Conservation (phyloP, 192 early-diverging fungal genomes). For the Coemansia sp. region DNA sequence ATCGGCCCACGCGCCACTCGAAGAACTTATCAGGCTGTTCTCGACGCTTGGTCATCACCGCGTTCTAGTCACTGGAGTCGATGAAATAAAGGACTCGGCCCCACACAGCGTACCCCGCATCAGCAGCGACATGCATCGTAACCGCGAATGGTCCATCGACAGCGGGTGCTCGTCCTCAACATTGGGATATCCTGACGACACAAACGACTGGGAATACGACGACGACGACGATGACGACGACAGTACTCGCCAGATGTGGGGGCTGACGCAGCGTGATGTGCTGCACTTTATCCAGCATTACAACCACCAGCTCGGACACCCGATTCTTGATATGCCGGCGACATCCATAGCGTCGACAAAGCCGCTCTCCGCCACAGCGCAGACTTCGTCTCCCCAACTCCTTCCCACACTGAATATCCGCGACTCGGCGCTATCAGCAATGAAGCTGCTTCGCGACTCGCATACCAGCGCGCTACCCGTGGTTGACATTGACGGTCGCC, state of each 20-base stretch:
- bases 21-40: slow-evolving; percentile 38
- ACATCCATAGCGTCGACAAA: background rate
- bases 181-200: background rate
- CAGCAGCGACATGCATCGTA: background rate
- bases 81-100: background rate
- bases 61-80: slow-evolving; percentile 27
- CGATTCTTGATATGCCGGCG: slow-evolving; percentile 8
- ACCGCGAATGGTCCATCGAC: background rate
- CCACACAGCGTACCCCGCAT: background rate
- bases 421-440: slow-evolving; percentile 36
- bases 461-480: slow-evolving; percentile 48
- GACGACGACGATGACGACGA: slow-evolving; percentile 9
- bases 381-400: background rate
- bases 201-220: background rate
- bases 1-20: slow-evolving; percentile 25
- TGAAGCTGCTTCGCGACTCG: slow-evolving; percentile 22
- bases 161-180: slow-evolving; percentile 2
- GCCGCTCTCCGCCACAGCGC: background rate
- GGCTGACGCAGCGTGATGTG: slow-evolving; percentile 51
- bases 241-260: slow-evolving; percentile 13
- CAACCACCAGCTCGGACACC: slow-evolving; percentile 41
- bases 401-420: slow-evolving; percentile 18
- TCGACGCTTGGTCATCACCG: slow-evolving; percentile 31
- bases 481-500: slow-evolving; percentile 36
- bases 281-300: slow-evolving; percentile 52